phyloP scores from a whole-genome alignment of 2,329 filamentous ascomycete genomes.

The Paraphoma chrysanthemicola region DNA sequence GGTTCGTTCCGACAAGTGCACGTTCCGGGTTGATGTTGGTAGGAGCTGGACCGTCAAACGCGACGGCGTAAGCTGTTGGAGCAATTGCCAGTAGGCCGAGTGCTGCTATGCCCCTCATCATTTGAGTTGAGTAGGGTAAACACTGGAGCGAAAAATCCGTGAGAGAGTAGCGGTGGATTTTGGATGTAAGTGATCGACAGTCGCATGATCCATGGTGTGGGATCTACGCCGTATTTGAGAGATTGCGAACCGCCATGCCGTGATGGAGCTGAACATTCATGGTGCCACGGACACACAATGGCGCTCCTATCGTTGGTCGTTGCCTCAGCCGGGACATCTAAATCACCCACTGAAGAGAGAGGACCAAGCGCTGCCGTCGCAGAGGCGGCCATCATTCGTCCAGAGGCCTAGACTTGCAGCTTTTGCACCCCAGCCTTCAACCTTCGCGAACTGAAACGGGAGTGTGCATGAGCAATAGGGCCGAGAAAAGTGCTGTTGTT shows the following conservation, averaged over 20 bases:
- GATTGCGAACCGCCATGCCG: constrained; percentile 4
- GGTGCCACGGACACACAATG: constrained; percentile 3
- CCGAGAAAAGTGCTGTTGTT: constrained; percentile 3
- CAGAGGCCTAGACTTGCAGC: not conserved
- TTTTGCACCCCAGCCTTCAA: not conserved
- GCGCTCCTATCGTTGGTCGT: constrained; percentile 2
- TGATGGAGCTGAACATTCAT: constrained; percentile 5
- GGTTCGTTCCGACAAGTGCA: constrained; percentile 17
- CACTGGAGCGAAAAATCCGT: not conserved
- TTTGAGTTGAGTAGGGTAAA: not conserved
- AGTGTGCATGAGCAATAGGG: constrained; percentile 2
- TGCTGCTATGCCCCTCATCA: constrained; percentile 13
- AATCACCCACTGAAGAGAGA: not conserved
- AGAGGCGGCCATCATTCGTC: not conserved
- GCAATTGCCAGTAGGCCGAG: constrained; percentile 20
- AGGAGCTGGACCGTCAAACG: constrained; percentile 29
- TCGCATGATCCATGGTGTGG: not conserved
- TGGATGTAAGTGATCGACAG: not conserved
- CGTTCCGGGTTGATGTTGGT: constrained; percentile 16
- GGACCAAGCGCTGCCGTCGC: constrained; percentile 3
- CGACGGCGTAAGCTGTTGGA: constrained; percentile 21
- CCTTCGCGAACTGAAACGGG: constrained; percentile 7
- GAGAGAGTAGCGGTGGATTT: not conserved
- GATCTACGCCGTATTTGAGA: constrained; percentile 8
- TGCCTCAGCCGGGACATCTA: not conserved